A percentile compares a stretch with the other conserved stretches of the same genome.
These are phyloP conservation scores for Cadophora sp. DNA, from an alignment of 2,329 filamentous ascomycete species.

Conservation along the genomic window DNA sequence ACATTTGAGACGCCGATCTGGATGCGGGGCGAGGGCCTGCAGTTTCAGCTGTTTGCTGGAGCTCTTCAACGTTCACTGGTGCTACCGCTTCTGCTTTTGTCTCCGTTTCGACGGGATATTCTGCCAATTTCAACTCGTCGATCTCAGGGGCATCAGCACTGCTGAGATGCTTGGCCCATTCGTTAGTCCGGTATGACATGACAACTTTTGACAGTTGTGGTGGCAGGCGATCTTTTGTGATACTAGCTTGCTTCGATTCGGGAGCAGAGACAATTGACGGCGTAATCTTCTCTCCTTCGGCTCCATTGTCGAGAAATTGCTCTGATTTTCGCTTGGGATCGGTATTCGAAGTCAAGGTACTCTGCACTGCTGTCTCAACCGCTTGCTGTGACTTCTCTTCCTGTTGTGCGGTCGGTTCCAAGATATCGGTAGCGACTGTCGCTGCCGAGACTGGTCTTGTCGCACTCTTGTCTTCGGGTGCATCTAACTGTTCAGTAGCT, in stretches of 20 bases:
- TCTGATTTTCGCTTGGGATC: constrained; percentile 33
- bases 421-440: constrained; percentile 17
- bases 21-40: constrained; percentile 27
- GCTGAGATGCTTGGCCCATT: constrained; percentile 92
- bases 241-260: constrained; percentile 53
- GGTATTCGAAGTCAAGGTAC: constrained; percentile 35
- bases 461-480: background rate
- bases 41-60: constrained; percentile 65
- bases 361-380: constrained; percentile 9
- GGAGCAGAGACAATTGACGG: constrained; percentile 50
- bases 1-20: constrained; percentile 34
- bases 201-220: constrained; percentile 77
- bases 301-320: constrained; percentile 8
- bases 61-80: constrained; percentile 68
- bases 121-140: constrained; percentile 63
- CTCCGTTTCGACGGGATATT: constrained; percentile 47
- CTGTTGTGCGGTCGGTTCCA: constrained; percentile 12
- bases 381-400: background rate
- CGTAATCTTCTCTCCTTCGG: constrained; percentile 21
- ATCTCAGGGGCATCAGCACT: constrained; percentile 75
- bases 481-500: background rate
- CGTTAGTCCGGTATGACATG: constrained; percentile 86
- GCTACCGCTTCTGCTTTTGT: constrained; percentile 58
- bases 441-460: constrained; percentile 16
- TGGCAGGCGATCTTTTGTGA: constrained; percentile 70